phyloP scores from a whole-genome alignment of 1,284 basidiomycete species.

The Pisolithus thermaeus region DNA sequence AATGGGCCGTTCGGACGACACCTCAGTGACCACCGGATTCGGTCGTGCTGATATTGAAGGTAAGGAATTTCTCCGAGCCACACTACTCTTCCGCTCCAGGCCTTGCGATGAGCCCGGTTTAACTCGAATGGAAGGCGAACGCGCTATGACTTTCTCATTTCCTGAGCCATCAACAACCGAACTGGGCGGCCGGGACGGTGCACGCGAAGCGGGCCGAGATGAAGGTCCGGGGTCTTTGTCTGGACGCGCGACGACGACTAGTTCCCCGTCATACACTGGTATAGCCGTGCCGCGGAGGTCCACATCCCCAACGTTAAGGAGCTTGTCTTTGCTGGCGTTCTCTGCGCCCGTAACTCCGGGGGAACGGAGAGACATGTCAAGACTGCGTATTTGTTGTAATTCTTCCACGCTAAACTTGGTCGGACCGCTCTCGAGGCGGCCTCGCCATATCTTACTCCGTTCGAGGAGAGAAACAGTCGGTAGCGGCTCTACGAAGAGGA shows the following conservation, averaged over 20 bases:
- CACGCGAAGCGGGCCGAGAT: conserved; percentile 54
- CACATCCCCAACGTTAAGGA: conserved; percentile 35
- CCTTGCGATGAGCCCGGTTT: conserved; percentile 60
- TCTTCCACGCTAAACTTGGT: conserved; percentile 46
- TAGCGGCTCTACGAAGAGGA: conserved; percentile 69
- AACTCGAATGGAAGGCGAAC: conserved; percentile 69
- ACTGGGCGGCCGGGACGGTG: conserved; percentile 60
- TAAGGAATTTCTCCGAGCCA: conserved; percentile 68
- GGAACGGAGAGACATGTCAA: conserved; percentile 29
- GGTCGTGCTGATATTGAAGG: conserved; percentile 64
- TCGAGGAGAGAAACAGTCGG: conserved; percentile 65
- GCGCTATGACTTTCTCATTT: conserved; percentile 40
- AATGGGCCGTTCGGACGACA: conserved; percentile 59
- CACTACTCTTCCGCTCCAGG: conserved; percentile 67
- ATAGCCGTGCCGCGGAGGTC: conserved; percentile 64
- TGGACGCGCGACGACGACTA: conserved; percentile 57
- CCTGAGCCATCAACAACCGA: conserved; percentile 39
- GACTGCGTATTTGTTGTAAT: conserved; percentile 43
- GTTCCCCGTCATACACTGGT: conserved; percentile 66
- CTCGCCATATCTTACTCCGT: conserved; percentile 52
- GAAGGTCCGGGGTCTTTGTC: conserved; percentile 37
- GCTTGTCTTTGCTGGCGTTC: conserved; percentile 17
- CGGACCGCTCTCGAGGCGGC: conserved; percentile 56
- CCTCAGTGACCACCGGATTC: conserved; percentile 51
- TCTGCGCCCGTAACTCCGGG: conserved; percentile 12